These are phyloP conservation scores for Pseudogymnoascus sp. DNA, from an alignment of 2,329 filamentous ascomycete species.

Conservation along the genomic window DNA sequence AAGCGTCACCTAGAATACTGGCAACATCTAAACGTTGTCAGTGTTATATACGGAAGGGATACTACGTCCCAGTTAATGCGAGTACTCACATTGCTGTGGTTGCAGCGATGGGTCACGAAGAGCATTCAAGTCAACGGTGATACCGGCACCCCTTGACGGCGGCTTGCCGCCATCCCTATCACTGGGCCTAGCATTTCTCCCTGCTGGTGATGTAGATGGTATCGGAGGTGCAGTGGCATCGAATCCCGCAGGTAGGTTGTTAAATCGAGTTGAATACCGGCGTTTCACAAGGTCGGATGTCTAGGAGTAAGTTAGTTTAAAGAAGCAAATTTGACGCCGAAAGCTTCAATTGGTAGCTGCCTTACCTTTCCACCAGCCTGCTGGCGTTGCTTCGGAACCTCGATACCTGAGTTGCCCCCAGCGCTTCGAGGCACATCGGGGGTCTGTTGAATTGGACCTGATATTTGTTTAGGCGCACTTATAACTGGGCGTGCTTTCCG, in stretches of 20 bases:
- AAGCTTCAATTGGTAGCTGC: background rate
- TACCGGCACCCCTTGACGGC: constrained; percentile 36
- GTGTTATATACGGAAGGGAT: constrained; percentile 5
- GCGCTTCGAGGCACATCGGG: constrained; percentile 31
- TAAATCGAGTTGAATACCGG: constrained; percentile 88
- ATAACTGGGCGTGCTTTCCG: constrained; percentile 53
- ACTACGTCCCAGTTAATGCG: background rate
- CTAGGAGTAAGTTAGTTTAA: constrained; percentile 23
- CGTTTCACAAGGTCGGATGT: constrained; percentile 83
- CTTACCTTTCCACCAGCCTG: constrained; percentile 47
- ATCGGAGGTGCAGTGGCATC: constrained; percentile 58
- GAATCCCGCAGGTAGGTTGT: constrained; percentile 62
- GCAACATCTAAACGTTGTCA: constrained; percentile 17
- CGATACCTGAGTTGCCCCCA: constrained; percentile 26
- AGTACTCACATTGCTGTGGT: constrained; percentile 63
- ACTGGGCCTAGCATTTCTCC: constrained; percentile 36
- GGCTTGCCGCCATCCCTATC: constrained; percentile 21
- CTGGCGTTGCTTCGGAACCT: constrained; percentile 36
- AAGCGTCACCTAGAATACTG: constrained; percentile 32
- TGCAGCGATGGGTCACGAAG: constrained; percentile 71
- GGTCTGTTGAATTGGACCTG: constrained; percentile 48
- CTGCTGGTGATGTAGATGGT: constrained; percentile 57
- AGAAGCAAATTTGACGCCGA: background rate
- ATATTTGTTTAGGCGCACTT: constrained; percentile 55
- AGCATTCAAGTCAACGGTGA: constrained; percentile 66